Evolutionary conservation across 192 early-diverging fungal genomes (phyloP).

Genomic region (Podila epigama): DNA sequence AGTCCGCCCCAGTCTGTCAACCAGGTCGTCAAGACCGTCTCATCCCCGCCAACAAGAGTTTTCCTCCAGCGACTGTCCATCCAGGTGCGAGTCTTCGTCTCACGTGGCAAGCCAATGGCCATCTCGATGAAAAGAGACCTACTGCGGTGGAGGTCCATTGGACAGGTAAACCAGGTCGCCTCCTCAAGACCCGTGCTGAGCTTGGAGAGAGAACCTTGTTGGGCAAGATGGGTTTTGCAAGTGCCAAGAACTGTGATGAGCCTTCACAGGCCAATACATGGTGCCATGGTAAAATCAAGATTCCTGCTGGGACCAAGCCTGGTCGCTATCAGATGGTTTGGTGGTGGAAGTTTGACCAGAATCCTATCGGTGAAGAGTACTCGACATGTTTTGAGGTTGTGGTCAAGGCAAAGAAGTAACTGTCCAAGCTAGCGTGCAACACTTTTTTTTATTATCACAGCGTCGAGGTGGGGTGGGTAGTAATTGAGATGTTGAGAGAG

Average conservation of each 20-base stretch:
- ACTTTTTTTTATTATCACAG: too few species aligned
- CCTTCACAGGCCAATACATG: conserved; percentile 50
- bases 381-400: conserved; percentile 67
- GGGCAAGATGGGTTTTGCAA: conserved; percentile 57
- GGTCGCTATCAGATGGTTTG: conserved; percentile 62
- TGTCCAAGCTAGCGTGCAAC: too few species aligned
- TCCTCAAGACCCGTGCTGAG: conserved; percentile 22
- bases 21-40: conserved; percentile 32
- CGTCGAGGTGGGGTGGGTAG: not conserved
- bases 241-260: conserved; percentile 50
- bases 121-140: conserved; percentile 42
- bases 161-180: conserved; percentile 17
- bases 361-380: conserved; percentile 67
- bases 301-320: conserved; percentile 55
- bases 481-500: too few species aligned
- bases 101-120: conserved; percentile 66
- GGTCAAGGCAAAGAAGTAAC: conserved; percentile 6
- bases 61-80: conserved; percentile 55
- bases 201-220: conserved; percentile 31
- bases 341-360: conserved; percentile 70
- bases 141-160: conserved; percentile 21
- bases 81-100: conserved; percentile 61
- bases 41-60: conserved; percentile 43
- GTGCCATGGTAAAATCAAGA: conserved; percentile 60
- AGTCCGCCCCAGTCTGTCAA: conserved; percentile 57